phyloP scores from a whole-genome alignment of 2,329 filamentous ascomycete genomes.

The Fusarium sp. region DNA sequence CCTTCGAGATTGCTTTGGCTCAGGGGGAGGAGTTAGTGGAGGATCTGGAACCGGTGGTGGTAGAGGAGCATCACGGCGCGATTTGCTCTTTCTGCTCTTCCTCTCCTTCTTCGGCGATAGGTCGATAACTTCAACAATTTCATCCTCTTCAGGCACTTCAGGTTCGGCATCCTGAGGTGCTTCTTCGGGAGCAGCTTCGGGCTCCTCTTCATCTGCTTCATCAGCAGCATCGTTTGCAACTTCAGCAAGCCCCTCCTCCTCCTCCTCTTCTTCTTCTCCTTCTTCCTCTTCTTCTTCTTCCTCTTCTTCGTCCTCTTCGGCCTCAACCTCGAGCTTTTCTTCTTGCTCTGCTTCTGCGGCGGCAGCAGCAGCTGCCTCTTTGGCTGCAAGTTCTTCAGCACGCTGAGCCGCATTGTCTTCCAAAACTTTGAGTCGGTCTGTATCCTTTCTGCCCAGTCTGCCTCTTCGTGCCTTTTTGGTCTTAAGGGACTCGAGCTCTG shows the following conservation, averaged over 20 bases:
- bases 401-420: conserved; percentile 31
- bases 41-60: conserved; percentile 61
- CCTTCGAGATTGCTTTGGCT: conserved; percentile 74
- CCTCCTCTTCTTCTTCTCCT: conserved; percentile 20
- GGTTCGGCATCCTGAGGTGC: conserved; percentile 51
- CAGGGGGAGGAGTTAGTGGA: conserved; percentile 64
- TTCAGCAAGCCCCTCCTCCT: conserved; percentile 42
- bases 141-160: conserved; percentile 29
- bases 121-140: conserved; percentile 62
- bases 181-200: conserved; percentile 47
- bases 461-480: conserved; percentile 53
- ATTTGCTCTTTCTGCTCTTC: conserved; percentile 59
- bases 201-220: conserved; percentile 48
- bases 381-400: conserved; percentile 44
- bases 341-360: neutral
- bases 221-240: conserved; percentile 27
- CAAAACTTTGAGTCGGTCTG: conserved; percentile 31
- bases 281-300: neutral
- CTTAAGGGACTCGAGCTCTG: no score
- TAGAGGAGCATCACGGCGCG: conserved; percentile 53
- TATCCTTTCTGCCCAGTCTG: conserved; percentile 42
- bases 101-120: conserved; percentile 60
- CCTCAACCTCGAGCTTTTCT: neutral
- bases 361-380: conserved; percentile 12
- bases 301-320: conserved; percentile 40